Evolutionary conservation across 1,139 yeast genomes (phyloP), one percentile per base, ranked within the genome.

Genomic region (Pichia sp.): DNA sequence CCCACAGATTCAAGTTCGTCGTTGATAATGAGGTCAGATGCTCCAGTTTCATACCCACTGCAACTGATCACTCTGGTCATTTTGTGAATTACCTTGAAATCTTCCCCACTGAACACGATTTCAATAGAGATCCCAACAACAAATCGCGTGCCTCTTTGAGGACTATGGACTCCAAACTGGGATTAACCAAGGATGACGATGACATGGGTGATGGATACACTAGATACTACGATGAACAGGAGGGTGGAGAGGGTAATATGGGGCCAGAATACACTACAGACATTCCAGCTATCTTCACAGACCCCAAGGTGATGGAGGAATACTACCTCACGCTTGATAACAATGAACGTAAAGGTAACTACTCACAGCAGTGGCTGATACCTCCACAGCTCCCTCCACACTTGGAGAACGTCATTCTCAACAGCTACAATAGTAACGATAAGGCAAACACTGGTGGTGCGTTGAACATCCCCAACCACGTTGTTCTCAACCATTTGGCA

Each of bases 341-440:
- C 49, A 84, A 78, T 50, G 75, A 81, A 38, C 74, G 74, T 49
- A 67, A 67, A 35, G 77, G 75, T 35, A 74, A 72, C 50, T 82
- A 78, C 39, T 71, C 65, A 45, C 76, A 80, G 59, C 79, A 85
- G 14, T 82, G 91, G 91, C 65, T 78, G 33, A 75, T 82, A 5
- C 98, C 98, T 5, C 98, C 98, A 4, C 94, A 83, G 56, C 67
- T 91, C 28, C 98, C 98, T 7, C 96, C 97, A 7, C 97, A 91
- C 56, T 67, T 91, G 44, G 96, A 91, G 58, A 84, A 87, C 51
- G 97, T 88, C 29, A 80, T 91, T 42, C 67, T 91, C 47, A 91
- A 91, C 63, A 80, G 88, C 48, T 79, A 75, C 53, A 70, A 74
- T 35, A 63, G 63, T 34, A 64, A 66, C 30, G 73, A 72, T 51